These are phyloP conservation scores for Fusarium paranaense DNA, from an alignment of 2,329 filamentous ascomycete genomes.

Conservation along the genomic window DNA sequence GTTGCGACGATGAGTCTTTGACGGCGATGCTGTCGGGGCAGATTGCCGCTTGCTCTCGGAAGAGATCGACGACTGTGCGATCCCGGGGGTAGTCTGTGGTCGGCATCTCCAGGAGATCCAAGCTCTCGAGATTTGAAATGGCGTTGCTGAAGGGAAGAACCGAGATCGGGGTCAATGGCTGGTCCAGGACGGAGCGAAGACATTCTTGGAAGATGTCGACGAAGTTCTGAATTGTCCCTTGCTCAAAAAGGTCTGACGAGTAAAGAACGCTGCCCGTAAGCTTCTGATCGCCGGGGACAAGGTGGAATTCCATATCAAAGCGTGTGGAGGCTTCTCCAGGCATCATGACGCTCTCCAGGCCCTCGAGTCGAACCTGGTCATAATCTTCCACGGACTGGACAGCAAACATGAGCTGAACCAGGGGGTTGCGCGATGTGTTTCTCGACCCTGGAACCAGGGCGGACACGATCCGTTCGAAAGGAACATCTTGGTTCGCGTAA, in stretches of 20 bases:
- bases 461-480: constrained; percentile 14
- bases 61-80: constrained; percentile 38
- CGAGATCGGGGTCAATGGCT: not conserved
- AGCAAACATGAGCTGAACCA: constrained; percentile 18
- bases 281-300: constrained; percentile 27
- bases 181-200: constrained; percentile 27
- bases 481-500: constrained; percentile 13
- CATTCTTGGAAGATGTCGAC: constrained; percentile 28
- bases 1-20: constrained; percentile 8
- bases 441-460: not conserved
- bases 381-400: constrained; percentile 29
- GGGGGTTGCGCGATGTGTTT: constrained; percentile 9
- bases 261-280: constrained; percentile 30
- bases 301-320: constrained; percentile 43
- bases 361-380: constrained; percentile 31
- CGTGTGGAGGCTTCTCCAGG: constrained; percentile 13
- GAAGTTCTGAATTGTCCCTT: constrained; percentile 33
- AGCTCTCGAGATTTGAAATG: not conserved
- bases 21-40: constrained; percentile 30
- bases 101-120: not conserved
- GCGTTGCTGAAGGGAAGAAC: not conserved
- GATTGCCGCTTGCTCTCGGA: constrained; percentile 25
- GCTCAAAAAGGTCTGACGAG: constrained; percentile 37
- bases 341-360: constrained; percentile 16
- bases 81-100: constrained; percentile 13